Conservation (phyloP, 768 basidiomycete genomes). For the Boletus eberwhitei region DNA sequence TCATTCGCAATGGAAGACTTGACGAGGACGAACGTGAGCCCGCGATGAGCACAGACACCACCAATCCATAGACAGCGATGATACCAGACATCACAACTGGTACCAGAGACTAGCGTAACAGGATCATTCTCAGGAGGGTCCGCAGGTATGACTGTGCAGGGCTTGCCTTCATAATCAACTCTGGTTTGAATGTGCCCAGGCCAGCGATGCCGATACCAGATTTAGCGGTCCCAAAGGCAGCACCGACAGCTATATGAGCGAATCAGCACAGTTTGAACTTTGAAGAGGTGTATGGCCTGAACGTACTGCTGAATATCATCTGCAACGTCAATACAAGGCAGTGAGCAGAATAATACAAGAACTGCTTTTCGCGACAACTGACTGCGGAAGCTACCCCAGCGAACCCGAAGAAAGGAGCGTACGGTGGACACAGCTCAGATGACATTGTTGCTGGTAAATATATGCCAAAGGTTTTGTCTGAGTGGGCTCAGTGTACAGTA, state of each 20-base stretch:
- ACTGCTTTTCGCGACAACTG: conserved; percentile 29
- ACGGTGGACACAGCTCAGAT: conserved; percentile 71
- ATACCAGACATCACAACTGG: conserved; percentile 99
- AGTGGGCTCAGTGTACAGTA: neutral
- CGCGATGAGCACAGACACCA: conserved; percentile 90
- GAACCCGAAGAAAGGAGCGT: conserved; percentile 97
- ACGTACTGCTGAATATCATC: conserved; percentile 97
- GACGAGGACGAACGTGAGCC: conserved; percentile 48
- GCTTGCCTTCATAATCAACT: conserved; percentile 94
- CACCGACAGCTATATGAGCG: conserved; percentile 69
- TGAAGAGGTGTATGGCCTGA: neutral
- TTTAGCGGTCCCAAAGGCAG: conserved; percentile 95
- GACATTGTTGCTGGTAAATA: conserved; percentile 41
- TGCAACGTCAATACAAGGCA: conserved; percentile 30
- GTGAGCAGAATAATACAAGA: conserved; percentile 9
- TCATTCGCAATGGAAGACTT: neutral
- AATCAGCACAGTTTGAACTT: conserved; percentile 10
- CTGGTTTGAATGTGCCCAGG: conserved; percentile 88
- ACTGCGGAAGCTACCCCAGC: conserved; percentile 94
- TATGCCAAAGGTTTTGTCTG: neutral
- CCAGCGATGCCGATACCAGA: conserved; percentile 97
- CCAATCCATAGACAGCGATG: conserved; percentile 95
- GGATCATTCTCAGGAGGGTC: neutral
- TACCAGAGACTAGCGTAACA: conserved; percentile 68
- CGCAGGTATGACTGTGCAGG: neutral